phyloP scores from a whole-genome alignment of 2,329 filamentous ascomycete genomes.

The Lasiodiplodia theobromae region DNA sequence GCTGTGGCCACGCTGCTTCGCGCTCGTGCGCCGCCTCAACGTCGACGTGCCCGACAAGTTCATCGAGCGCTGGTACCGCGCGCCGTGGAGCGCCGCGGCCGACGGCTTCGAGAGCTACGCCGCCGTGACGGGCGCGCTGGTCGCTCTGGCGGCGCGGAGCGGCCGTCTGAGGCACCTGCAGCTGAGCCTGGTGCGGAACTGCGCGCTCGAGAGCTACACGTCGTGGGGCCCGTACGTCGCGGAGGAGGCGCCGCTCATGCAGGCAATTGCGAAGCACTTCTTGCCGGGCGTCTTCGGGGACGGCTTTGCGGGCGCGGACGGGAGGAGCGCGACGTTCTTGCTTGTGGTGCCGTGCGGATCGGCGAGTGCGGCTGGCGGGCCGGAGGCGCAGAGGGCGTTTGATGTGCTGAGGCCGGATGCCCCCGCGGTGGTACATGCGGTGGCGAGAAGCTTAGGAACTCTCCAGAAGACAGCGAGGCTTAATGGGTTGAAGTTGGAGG shows the following conservation, averaged over 20 bases:
- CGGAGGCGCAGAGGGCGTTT: slow-evolving; percentile 21
- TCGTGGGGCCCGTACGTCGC: slow-evolving; percentile 27
- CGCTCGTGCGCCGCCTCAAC: slow-evolving; percentile 23
- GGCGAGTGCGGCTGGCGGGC: neutral
- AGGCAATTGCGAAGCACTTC: slow-evolving; percentile 5
- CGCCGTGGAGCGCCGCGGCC: slow-evolving; percentile 12
- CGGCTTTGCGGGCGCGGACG: neutral
- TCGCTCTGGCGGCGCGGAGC: neutral
- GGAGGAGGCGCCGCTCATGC: slow-evolving; percentile 18
- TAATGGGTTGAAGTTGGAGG: slow-evolving; percentile 21
- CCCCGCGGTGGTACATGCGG: slow-evolving; percentile 24
- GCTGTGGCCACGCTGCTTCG: slow-evolving; percentile 25
- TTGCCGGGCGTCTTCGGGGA: neutral
- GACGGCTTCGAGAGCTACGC: slow-evolving; percentile 23
- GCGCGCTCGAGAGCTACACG: slow-evolving; percentile 30
- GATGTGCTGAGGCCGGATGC: slow-evolving; percentile 28
- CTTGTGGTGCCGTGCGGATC: slow-evolving; percentile 23
- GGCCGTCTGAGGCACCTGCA: slow-evolving; percentile 16
- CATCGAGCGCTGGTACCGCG: slow-evolving; percentile 16
- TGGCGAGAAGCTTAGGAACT: slow-evolving; percentile 24
- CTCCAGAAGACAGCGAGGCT: slow-evolving; percentile 28
- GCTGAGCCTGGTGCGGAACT: slow-evolving; percentile 27
- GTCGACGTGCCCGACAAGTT: slow-evolving; percentile 29
- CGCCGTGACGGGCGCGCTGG: neutral
- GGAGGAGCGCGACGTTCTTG: slow-evolving; percentile 1